These are phyloP conservation scores for Trifolium repens DNA, from an alignment of 306 rosid species.

Conservation along the genomic window DNA sequence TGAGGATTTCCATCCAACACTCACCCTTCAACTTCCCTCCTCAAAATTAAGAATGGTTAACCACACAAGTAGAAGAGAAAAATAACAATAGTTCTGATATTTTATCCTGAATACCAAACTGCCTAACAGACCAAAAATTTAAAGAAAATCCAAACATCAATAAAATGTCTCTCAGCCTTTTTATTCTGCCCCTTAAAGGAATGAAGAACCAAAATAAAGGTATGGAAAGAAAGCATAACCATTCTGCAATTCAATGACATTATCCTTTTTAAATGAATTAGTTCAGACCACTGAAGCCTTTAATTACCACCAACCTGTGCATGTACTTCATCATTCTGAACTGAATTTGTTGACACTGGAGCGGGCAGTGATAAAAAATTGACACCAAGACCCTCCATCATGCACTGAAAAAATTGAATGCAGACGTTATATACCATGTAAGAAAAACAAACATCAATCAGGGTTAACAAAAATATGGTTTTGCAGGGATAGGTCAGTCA, in stretches of 20 bases:
- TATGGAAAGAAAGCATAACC: slow-evolving; percentile 9
- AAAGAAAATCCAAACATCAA: slow-evolving; percentile 8
- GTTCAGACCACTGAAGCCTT: slow-evolving; percentile 36
- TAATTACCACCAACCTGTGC: slow-evolving; percentile 75
- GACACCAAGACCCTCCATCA: slow-evolving; percentile 76
- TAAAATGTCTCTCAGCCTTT: slow-evolving; percentile 25
- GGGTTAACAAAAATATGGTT: not conserved
- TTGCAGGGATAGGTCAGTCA: not conserved
- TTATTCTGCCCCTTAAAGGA: not conserved
- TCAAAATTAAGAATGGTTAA: slow-evolving; percentile 16
- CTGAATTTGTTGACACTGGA: slow-evolving; percentile 58
- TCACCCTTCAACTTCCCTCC: slow-evolving; percentile 51
- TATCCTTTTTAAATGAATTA: slow-evolving; percentile 14
- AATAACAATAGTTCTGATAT: slow-evolving; percentile 29
- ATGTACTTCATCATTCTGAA: slow-evolving; percentile 80
- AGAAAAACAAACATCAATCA: slow-evolving; percentile 27
- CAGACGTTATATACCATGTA: slow-evolving; percentile 37
- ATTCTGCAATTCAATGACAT: slow-evolving; percentile 23
- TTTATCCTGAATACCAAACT: slow-evolving; percentile 32
- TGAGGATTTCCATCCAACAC: slow-evolving; percentile 10
- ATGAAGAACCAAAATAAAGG: slow-evolving; percentile 12
- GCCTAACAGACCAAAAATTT: slow-evolving; percentile 11
- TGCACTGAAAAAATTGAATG: slow-evolving; percentile 66
- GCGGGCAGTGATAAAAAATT: slow-evolving; percentile 62
- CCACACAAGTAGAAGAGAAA: slow-evolving; percentile 21